Conservation (phyloP, 208 protist species). For the Phytomonas francai region DNA sequence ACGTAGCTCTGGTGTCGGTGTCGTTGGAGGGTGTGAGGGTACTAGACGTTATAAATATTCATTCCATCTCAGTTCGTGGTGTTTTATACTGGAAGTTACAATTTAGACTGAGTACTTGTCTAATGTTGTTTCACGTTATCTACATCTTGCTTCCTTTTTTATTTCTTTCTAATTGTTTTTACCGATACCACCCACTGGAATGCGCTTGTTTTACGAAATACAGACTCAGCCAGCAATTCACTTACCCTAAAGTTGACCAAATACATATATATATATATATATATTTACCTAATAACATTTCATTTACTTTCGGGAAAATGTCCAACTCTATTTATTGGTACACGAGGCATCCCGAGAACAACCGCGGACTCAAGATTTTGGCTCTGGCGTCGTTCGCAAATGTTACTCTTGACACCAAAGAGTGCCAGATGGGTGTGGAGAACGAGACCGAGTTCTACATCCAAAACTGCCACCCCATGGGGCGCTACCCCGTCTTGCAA, state of each 20-base stretch:
- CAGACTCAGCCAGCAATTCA: background rate
- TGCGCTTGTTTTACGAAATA: slow-evolving; percentile 7
- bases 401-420: slow-evolving; percentile 36
- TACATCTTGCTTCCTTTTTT: slow-evolving; percentile 12
- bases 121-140: slow-evolving; percentile 7
- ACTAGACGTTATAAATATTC: too few relatives aligned
- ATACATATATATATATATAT: slow-evolving; percentile 5
- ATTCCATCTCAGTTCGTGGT: background rate
- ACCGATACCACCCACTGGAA: background rate
- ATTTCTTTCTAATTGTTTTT: slow-evolving; percentile 7
- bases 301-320: background rate
- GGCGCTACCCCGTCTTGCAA: slow-evolving; percentile 63
- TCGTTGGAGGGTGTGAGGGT: too few relatives aligned
- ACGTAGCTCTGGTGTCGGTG: too few relatives aligned
- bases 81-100: background rate
- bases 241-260: background rate
- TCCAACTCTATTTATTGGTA: slow-evolving; percentile 8
- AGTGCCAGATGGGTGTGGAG: slow-evolving; percentile 38
- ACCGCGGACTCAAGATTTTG: slow-evolving; percentile 50
- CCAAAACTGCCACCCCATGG: slow-evolving; percentile 58
- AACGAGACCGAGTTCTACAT: slow-evolving; percentile 56
- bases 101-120: too few relatives aligned
- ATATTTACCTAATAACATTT: slow-evolving; percentile 6
- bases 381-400: slow-evolving; percentile 54
- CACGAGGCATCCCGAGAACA: slow-evolving; percentile 26